These are phyloP conservation scores for Falciphora oryzae DNA, from an alignment of 2,329 filamentous ascomycete species.

Conservation along the genomic window DNA sequence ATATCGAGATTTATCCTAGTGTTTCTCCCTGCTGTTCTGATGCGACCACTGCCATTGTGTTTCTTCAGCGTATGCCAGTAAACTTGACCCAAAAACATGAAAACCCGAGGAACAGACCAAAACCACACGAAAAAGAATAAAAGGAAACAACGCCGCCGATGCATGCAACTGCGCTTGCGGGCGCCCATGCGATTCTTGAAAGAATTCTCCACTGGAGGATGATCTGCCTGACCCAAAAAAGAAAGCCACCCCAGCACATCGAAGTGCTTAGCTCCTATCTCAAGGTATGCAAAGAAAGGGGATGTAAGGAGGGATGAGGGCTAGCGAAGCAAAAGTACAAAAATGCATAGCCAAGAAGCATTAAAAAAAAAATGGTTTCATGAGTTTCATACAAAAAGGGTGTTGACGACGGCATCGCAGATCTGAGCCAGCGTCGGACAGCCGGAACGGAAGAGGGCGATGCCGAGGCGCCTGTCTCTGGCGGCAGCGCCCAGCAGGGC, in stretches of 20 bases:
- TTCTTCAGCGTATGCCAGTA: neutral
- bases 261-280: neutral
- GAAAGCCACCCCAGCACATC: neutral
- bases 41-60: neutral
- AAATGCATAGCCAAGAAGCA: neutral
- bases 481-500: slow-evolving; percentile 14
- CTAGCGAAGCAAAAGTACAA: neutral
- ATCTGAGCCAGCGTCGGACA: slow-evolving; percentile 35
- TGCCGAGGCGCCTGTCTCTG: neutral
- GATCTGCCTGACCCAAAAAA: neutral
- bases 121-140: neutral
- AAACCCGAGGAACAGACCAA: neutral
- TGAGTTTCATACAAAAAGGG: slow-evolving; percentile 31
- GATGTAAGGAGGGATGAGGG: slow-evolving; percentile 5
- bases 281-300: neutral
- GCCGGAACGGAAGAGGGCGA: slow-evolving; percentile 11
- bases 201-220: neutral
- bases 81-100: neutral
- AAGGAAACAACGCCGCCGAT: neutral
- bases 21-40: too few relatives aligned
- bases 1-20: neutral
- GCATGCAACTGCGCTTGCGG: too few relatives aligned
- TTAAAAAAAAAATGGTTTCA: neutral
- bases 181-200: neutral
- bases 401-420: slow-evolving; percentile 41